Conservation (phyloP, 140 eudicot species). For the Ambrosia hybrid region DNA sequence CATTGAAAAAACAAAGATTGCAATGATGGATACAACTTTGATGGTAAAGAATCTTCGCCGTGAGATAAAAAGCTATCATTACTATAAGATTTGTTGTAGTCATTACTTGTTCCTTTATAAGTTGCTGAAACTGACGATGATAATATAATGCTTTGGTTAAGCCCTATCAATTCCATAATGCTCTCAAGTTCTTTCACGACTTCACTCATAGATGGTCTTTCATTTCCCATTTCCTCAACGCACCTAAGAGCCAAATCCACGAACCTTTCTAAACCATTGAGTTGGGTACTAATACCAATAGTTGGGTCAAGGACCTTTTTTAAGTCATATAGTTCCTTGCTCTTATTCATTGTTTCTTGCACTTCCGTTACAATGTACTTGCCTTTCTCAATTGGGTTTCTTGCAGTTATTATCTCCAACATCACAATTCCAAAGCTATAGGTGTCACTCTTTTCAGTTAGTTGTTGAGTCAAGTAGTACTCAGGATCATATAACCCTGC, state of each 20-base stretch:
- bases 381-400: conserved; percentile 56
- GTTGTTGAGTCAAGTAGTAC: conserved; percentile 65
- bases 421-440: conserved; percentile 66
- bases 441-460: conserved; percentile 72
- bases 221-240: too few species aligned
- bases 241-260: conserved; percentile 38
- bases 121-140: conserved; percentile 43
- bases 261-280: conserved; percentile 49
- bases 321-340: conserved; percentile 47
- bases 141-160: too few species aligned
- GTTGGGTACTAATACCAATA: conserved; percentile 36
- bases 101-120: conserved; percentile 42
- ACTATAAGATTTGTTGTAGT: conserved; percentile 46
- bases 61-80: conserved; percentile 40
- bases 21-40: conserved; percentile 23
- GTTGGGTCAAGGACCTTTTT: conserved; percentile 47
- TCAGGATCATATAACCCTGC: conserved; percentile 81
- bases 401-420: conserved; percentile 60
- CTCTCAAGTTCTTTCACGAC: too few species aligned
- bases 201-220: too few species aligned
- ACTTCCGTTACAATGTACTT: conserved; percentile 59
- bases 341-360: conserved; percentile 46
- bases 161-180: conserved; percentile 17
- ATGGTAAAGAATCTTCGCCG: conserved; percentile 36
- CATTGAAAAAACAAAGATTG: background rate